Base-by-base conservation (phyloP, 768 basidiomycete genomes). In the Termitomyces titanicus region DNA sequence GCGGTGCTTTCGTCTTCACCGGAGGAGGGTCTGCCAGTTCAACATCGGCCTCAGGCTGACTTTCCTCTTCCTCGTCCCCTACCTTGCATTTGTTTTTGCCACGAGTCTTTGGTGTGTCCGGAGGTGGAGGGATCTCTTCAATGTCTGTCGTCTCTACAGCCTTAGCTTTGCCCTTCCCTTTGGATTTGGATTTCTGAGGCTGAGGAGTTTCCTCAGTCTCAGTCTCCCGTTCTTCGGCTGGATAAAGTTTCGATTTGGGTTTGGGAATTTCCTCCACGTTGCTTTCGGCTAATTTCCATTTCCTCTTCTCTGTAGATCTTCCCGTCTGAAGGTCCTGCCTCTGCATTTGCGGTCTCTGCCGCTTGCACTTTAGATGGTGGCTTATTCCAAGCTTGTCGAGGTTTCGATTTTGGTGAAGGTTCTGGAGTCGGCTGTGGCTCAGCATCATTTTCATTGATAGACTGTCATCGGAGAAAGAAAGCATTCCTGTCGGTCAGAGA, bases 161-260 rank as follows among this genome's bases (percentile, higher is more conserved):
- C 54, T 62, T 64, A 0, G 63, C 62, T 59, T 72, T 74, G 10
- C 64, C 67, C 57, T 75, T 74, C 15, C 63, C 64, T 49, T 70
- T 73, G 22, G 61, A 53, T 25, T 63, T 69, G 24, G 48, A 34
- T 60, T 66, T 52, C 50, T 54, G 62, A 2, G 47, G 48, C 7
- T n/a, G n/a, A n/a, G n/a, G n/a, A n/a, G 61, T 43, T 40, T 64
- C 64, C 45, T 61, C 62, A 10, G 47, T 47, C 10, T 63, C 61
- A 43, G 45, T 55, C 18, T 63, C 56, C 12, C 40, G 59, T 15
- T 60, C 63, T 34, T 62, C 63, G 15, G 57, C 51, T 11, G 55
- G 59, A 44, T 59, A 60, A 5, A n/a, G n/a, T n/a, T n/a, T n/a
- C n/a, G n/a, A n/a, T n/a, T n/a, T n/a, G n/a, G 48, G 55, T 51